These are phyloP conservation scores for Scortechinia acanthostroma DNA, from an alignment of 2,329 filamentous ascomycete genomes.

Conservation along the genomic window DNA sequence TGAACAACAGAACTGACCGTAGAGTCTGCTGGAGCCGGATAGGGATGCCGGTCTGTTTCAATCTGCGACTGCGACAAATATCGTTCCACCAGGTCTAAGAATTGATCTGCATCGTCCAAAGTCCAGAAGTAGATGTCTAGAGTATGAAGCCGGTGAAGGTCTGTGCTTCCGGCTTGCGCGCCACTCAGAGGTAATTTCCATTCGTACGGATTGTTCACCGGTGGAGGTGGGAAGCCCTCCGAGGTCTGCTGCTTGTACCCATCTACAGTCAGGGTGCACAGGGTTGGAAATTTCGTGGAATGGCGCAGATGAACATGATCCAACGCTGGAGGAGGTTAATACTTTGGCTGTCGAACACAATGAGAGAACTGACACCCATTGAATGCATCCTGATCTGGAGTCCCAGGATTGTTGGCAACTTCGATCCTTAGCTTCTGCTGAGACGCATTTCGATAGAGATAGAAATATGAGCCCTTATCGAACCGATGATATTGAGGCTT, in stretches of 20 bases:
- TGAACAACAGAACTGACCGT: slow-evolving; percentile 53
- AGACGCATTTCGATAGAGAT: slow-evolving; percentile 49
- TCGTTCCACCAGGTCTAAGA: slow-evolving; percentile 33
- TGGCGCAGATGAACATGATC: slow-evolving; percentile 42
- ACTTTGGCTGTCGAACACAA: slow-evolving; percentile 2
- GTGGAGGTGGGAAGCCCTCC: slow-evolving; percentile 16
- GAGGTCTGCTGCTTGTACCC: slow-evolving; percentile 16
- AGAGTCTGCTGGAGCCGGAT: slow-evolving; percentile 19
- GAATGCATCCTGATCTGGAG: slow-evolving; percentile 57
- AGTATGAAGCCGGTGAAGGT: slow-evolving; percentile 47
- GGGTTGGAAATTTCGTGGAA: slow-evolving; percentile 49
- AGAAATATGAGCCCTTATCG: slow-evolving; percentile 57
- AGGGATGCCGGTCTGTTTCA: slow-evolving; percentile 35
- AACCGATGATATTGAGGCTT: slow-evolving; percentile 54
- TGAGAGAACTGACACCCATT: slow-evolving; percentile 36
- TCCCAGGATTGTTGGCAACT: slow-evolving; percentile 57
- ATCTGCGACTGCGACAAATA: slow-evolving; percentile 27
- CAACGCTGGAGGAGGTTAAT: slow-evolving; percentile 31
- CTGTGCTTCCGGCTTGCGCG: too few relatives aligned
- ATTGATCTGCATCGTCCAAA: slow-evolving; percentile 42
- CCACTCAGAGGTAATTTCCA: slow-evolving; percentile 48
- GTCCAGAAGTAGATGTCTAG: slow-evolving; percentile 62
- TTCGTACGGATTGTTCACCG: neutral
- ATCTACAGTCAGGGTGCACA: slow-evolving; percentile 48
- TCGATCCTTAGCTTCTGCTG: slow-evolving; percentile 46